phyloP scores from a whole-genome alignment of 768 basidiomycete species.

The Naganishia randhawae region DNA sequence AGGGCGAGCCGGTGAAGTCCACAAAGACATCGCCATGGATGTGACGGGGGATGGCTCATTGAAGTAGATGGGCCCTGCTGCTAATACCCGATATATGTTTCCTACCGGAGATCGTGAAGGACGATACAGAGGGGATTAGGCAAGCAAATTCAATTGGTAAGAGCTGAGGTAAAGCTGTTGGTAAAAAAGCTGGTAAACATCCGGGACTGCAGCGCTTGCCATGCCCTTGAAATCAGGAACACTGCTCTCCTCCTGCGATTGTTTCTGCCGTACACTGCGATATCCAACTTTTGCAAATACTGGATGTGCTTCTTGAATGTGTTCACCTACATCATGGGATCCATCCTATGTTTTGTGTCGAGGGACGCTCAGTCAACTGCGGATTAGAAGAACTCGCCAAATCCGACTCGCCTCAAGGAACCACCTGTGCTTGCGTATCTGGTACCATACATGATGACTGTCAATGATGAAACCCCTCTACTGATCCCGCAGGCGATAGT shows the following conservation, averaged over 20 bases:
- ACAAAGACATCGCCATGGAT: too few relatives aligned
- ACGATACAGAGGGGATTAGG: too few relatives aligned
- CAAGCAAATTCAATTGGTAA: too few relatives aligned
- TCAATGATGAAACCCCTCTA: constrained; percentile 32
- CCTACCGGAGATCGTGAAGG: too few relatives aligned
- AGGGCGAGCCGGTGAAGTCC: too few relatives aligned
- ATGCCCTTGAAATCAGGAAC: constrained; percentile 43
- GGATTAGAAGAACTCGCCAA: constrained; percentile 35
- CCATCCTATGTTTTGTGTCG: constrained; percentile 39
- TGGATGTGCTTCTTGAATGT: constrained; percentile 41
- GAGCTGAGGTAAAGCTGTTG: too few relatives aligned
- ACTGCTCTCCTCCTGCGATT: constrained; percentile 25
- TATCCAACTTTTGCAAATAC: constrained; percentile 36
- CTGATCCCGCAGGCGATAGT: constrained; percentile 32
- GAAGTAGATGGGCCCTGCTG: too few relatives aligned
- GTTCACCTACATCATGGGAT: constrained; percentile 35
- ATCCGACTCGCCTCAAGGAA: constrained; percentile 43
- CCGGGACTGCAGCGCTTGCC: constrained; percentile 43
- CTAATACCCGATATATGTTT: too few relatives aligned
- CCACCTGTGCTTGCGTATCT: constrained; percentile 47
- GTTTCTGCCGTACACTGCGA: constrained; percentile 24
- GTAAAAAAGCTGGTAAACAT: too few relatives aligned
- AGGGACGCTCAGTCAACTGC: constrained; percentile 46
- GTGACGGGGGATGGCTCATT: too few relatives aligned
- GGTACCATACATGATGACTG: constrained; percentile 35